Base-by-base conservation (phyloP, 73 alveolate genomes). In the Paramecium caudatum region DNA sequence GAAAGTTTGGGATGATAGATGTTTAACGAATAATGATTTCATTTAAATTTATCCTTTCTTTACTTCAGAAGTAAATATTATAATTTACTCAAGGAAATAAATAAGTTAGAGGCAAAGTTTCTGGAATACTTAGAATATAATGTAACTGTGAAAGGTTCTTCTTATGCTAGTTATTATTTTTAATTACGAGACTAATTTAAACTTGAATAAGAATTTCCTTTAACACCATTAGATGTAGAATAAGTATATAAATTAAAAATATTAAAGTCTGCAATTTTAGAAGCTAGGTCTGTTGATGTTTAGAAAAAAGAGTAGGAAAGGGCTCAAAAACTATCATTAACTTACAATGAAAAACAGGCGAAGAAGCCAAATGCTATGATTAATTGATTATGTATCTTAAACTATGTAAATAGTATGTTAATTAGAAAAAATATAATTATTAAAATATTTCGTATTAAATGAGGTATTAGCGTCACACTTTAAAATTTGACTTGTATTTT, bases 1-100 rank as follows among this genome's bases (percentile, higher is more conserved):
- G 84, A 98, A 98, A 87, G 99, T 90, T 13, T 98, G 99, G 99
- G 99, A 98, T 91, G 99, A 98, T 82, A 95, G 96, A 91, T 97
- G 94, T 92, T 93, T 98, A 47, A 91, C 97, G 16, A 98, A 98
- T 91, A 96, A 98, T 41, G 99, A 98, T 82, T 97, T 98, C 90
- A 98, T 99, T 5, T 97, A 95, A 92, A 98, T 98, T 90, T 98
- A 98, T 93, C 99, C 99, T 5, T 98, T 98, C 97, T 98, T 98
- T 94, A 95, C 94, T 30, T 96, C 98, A 82, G 96, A 86, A 86
- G 84, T 68, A 68, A 32, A 2, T 13, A 3, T 37, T 0, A 6
- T 3, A 3, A 13, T 4, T 34, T 4, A 30, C 0, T 1, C 9
- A 25, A 97, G 82, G 99, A 98, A 94, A 94, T 98, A 47, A 98